Evolutionary conservation across 352 stramenopile species (phyloP).

Genomic region (Hyphochytrium catenoides): DNA sequence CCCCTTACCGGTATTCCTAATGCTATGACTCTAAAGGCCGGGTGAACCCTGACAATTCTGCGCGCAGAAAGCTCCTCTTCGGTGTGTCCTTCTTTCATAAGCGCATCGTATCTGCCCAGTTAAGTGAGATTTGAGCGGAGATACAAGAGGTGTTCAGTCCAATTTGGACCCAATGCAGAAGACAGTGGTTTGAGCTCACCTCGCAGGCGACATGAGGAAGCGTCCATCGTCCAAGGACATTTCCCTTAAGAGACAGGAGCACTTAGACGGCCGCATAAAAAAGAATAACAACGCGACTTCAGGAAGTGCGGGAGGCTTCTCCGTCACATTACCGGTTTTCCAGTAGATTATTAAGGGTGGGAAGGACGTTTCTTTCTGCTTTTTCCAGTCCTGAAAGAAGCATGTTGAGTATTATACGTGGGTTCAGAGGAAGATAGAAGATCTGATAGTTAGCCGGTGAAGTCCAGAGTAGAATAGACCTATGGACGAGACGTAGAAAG

Average conservation of each 20-base stretch:
- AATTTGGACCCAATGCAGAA: background rate
- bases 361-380: slow-evolving; percentile 83
- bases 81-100: slow-evolving; percentile 26
- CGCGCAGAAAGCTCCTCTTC: slow-evolving; percentile 18
- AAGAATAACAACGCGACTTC: background rate
- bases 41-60: slow-evolving; percentile 57
- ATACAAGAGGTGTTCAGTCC: background rate
- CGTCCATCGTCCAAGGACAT: slow-evolving; percentile 80
- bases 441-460: no score
- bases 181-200: slow-evolving; percentile 10
- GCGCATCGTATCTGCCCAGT: slow-evolving; percentile 26
- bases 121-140: no score
- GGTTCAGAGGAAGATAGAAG: no score
- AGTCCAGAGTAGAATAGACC: no score
- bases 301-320: background rate
- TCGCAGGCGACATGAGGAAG: slow-evolving; percentile 69
- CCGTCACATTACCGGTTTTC: slow-evolving; percentile 52
- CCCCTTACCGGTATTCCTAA: slow-evolving; percentile 56
- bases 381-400: slow-evolving; percentile 58
- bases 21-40: slow-evolving; percentile 77
- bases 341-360: slow-evolving; percentile 89
- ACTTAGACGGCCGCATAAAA: no score
- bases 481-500: no score
- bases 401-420: background rate
- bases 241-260: no score